Conservation (phyloP, 2,329 filamentous ascomycete species). For the Talaromyces albobiverticillius region DNA sequence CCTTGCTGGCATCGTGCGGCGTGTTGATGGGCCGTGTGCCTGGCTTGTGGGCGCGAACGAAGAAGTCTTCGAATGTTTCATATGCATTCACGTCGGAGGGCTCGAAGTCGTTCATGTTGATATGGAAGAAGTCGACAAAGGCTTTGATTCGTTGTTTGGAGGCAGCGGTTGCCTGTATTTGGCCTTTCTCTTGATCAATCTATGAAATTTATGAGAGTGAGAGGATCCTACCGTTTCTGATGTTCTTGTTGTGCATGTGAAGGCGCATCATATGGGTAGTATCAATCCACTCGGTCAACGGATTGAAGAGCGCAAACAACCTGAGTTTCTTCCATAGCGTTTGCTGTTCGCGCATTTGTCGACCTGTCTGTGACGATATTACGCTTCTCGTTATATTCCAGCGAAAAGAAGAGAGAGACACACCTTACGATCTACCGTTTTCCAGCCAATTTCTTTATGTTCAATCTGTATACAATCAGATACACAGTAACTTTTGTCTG, state of each 20-base stretch:
- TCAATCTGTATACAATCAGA: neutral
- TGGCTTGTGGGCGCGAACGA: slow-evolving; percentile 32
- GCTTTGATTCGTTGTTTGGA: slow-evolving; percentile 35
- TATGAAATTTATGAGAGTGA: no score
- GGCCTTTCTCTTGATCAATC: neutral
- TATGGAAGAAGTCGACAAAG: slow-evolving; percentile 37
- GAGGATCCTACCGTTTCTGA: slow-evolving; percentile 25
- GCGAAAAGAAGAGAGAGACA: no score
- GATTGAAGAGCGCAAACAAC: slow-evolving; percentile 43
- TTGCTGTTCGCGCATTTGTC: slow-evolving; percentile 36
- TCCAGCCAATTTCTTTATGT: slow-evolving; percentile 1
- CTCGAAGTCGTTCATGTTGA: slow-evolving; percentile 38
- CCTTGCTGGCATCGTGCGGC: slow-evolving; percentile 23
- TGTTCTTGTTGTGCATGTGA: slow-evolving; percentile 35
- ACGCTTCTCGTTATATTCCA: neutral
- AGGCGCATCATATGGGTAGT: slow-evolving; percentile 35
- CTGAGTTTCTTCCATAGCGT: slow-evolving; percentile 41
- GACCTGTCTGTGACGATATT: neutral
- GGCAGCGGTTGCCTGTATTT: slow-evolving; percentile 24
- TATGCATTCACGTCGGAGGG: slow-evolving; percentile 35
- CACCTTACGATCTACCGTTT: neutral
- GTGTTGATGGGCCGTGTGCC: slow-evolving; percentile 29
- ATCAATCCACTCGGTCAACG: slow-evolving; percentile 40
- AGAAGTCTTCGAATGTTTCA: slow-evolving; percentile 39
- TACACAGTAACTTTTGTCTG: neutral